A percentile compares a stretch with the other conserved stretches of the same genome.
Conservation (phyloP, 768 basidiomycete genomes). For the Trametes gibbosa region DNA sequence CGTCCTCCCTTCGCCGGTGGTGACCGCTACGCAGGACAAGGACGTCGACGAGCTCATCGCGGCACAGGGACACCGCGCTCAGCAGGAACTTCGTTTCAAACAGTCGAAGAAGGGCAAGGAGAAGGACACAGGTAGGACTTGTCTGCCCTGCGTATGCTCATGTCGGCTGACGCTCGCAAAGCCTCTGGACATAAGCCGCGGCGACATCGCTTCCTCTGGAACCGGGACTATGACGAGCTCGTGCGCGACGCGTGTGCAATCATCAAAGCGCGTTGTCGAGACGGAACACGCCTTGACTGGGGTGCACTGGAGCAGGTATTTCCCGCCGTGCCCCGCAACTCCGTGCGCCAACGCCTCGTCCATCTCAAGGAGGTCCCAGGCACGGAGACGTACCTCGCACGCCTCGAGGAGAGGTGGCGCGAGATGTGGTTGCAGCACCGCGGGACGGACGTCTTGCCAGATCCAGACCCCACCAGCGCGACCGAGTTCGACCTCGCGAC, state of each 20-base stretch:
- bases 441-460: constrained; percentile 65
- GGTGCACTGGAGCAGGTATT: constrained; percentile 76
- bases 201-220: constrained; percentile 80
- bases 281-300: constrained; percentile 61
- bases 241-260: constrained; percentile 83
- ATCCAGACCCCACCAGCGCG: constrained; percentile 63
- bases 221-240: constrained; percentile 82
- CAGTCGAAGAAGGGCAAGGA: constrained; percentile 31
- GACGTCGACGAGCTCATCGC: constrained; percentile 50
- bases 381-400: constrained; percentile 70
- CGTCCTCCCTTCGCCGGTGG: constrained; percentile 38
- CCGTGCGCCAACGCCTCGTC: constrained; percentile 65
- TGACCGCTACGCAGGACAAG: constrained; percentile 46
- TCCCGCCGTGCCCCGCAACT: constrained; percentile 69
- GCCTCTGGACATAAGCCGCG: constrained; percentile 29
- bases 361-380: constrained; percentile 60
- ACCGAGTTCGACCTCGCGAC: constrained; percentile 75
- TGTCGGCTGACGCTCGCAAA: not conserved
- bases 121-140: constrained; percentile 39
- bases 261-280: constrained; percentile 73
- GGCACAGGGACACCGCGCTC: constrained; percentile 46
- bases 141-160: not conserved
- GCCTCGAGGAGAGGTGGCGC: constrained; percentile 81
- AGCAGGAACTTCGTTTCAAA: constrained; percentile 20
- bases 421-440: constrained; percentile 71